Percentiles rank a stretch among this genome's conserved stretches.
Evolutionary conservation across 345 rosid genomes (phyloP).

Genomic region (thale cress (Arabidopsis thaliana)): TAIR10.1 NC_003074.8:19735001-19735500

Average conservation of each 20-base stretch:
- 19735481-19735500: background rate
- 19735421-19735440: background rate
- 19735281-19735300: slow-evolving; percentile 2
- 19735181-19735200: background rate
- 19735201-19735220: slow-evolving; percentile 14
- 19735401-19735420: background rate
- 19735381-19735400: slow-evolving; percentile 21
- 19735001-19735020: slow-evolving; percentile 32
- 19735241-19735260: background rate
- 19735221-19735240: slow-evolving; percentile 31
- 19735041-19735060: slow-evolving; percentile 42
- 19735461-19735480: background rate
- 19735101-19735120: slow-evolving; percentile 22
- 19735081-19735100: background rate
- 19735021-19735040: slow-evolving; percentile 47
- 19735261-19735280: slow-evolving; percentile 9
- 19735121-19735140: slow-evolving; percentile 33
- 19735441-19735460: background rate
- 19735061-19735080: background rate
- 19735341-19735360: background rate
- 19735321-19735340: slow-evolving; percentile 7
- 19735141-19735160: slow-evolving; percentile 5
- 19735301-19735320: background rate
- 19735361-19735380: slow-evolving; percentile 10
- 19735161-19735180: slow-evolving; percentile 26